phyloP scores from a whole-genome alignment of 2,329 filamentous ascomycete genomes.

The Cladosporium colombiae region DNA sequence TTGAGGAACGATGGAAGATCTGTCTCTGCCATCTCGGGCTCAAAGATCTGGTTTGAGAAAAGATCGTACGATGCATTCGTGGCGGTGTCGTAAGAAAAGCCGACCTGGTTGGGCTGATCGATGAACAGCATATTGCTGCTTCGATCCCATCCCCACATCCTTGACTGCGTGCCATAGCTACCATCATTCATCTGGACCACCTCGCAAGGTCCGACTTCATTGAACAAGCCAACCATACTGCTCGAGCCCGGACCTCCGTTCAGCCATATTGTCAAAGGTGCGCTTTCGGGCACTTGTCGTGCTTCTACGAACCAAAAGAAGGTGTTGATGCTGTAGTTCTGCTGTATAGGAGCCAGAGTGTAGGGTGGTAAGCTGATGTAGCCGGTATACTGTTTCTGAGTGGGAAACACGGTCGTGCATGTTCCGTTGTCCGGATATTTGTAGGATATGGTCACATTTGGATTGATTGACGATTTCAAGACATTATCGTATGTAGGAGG shows the following conservation, averaged over 20 bases:
- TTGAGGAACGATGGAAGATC: conserved; percentile 41
- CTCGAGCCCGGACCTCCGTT: conserved; percentile 68
- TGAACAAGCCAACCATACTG: conserved; percentile 65
- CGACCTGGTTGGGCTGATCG: conserved; percentile 68
- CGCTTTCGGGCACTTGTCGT: conserved; percentile 47
- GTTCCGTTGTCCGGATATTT: conserved; percentile 61
- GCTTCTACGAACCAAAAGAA: conserved; percentile 69
- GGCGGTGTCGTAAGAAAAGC: conserved; percentile 66
- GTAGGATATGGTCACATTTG: conserved; percentile 67
- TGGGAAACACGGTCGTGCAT: conserved; percentile 64
- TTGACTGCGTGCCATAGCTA: conserved; percentile 44
- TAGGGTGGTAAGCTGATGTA: conserved; percentile 62
- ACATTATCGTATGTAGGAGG: conserved; percentile 50
- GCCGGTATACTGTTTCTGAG: conserved; percentile 69
- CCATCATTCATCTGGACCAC: conserved; percentile 46
- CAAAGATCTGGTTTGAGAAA: conserved; percentile 43
- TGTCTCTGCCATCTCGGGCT: conserved; percentile 38
- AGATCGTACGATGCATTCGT: conserved; percentile 62
- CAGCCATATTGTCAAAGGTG: conserved; percentile 64
- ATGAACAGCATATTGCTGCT: conserved; percentile 61
- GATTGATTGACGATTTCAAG: conserved; percentile 63
- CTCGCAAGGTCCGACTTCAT: conserved; percentile 56
- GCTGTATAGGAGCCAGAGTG: conserved; percentile 48
- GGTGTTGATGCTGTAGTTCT: conserved; percentile 61
- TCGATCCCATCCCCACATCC: conserved; percentile 67